These are phyloP conservation scores for Erodium moschatum DNA, from an alignment of 441 rosid genomes.

Conservation along the genomic window DNA sequence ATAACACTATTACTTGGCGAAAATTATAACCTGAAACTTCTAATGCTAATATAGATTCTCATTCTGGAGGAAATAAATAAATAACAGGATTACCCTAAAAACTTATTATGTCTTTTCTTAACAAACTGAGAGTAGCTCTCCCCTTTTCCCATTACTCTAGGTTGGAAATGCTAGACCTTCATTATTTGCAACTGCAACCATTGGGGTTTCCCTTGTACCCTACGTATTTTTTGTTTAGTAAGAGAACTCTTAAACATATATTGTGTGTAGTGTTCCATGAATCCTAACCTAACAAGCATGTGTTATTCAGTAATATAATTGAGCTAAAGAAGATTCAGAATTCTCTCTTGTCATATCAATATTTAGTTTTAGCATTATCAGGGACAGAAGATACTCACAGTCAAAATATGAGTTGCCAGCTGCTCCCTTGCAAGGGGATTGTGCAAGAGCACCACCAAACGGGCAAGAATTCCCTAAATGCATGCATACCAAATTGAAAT, in stretches of 20 bases:
- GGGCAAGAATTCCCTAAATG: constrained; percentile 79
- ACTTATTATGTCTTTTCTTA: not conserved
- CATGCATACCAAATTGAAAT: constrained; percentile 20
- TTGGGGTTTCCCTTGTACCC: not conserved
- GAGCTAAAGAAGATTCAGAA: not conserved
- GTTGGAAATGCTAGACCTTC: constrained; percentile 1
- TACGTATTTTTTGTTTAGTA: constrained; percentile 3
- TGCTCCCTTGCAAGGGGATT: constrained; percentile 86
- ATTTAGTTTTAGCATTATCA: constrained; percentile 9
- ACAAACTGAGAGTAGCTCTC: not conserved
- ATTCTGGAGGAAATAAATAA: not conserved
- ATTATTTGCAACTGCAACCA: not conserved
- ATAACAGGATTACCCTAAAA: not conserved
- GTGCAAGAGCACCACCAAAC: constrained; percentile 89
- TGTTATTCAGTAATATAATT: not conserved
- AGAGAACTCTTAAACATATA: constrained; percentile 13
- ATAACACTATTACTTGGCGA: not conserved
- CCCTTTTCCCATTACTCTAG: constrained; percentile 1
- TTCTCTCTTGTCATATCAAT: constrained; percentile 5
- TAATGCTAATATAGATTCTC: not conserved
- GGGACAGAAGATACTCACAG: constrained; percentile 42
- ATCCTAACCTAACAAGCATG: constrained; percentile 6
- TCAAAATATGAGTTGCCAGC: constrained; percentile 80
- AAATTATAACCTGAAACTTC: not conserved
- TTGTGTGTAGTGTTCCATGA: constrained; percentile 6